Evolutionary conservation across 768 basidiomycete genomes (phyloP), one percentile per base, ranked within the genome.

Genomic region (Pleurotus ostreatus): DNA sequence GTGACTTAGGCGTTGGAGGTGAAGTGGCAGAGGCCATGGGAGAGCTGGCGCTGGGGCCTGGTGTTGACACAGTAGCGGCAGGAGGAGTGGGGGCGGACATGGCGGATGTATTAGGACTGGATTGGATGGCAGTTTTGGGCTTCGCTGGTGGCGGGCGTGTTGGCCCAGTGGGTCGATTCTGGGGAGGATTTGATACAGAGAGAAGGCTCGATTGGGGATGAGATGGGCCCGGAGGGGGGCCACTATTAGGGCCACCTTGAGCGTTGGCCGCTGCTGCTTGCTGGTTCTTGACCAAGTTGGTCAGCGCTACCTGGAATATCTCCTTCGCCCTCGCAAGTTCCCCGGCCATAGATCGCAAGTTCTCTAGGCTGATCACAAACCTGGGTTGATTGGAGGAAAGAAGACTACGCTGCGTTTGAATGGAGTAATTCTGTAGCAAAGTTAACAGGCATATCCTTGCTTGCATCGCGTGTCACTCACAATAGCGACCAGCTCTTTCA

Each of bases 1-100:
- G 89, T 3, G 89, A 90, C 68, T 85, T 90, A 1, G 86, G 81
- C 4, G 78, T 78, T 62, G 81, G 81, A 1, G 88, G 88, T 8
- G 87, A 88, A 34, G 79, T 75, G 22, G 76, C 75, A 20, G 77
- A 72, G 15, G 78, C 71, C 8, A 75, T 76, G 8, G 86, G 84
- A 4, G 85, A 86, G 0, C 79, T 66, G 0, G 79, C 76, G 55
- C 69, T 79, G 46, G 75, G 65, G 34, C 64, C 69, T 2, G 78
- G 76, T 0, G 77, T 78, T 0, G 80, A 70, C 6, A 73, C 70
- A 9, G 69, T 66, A 43, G 73, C 71, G 1, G 73, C 68, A 37
- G 76, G 78, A 22, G 79, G 75, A 3, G 84, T 78, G 2, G 81
- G 81, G 38, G 72, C 63, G 16, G 70, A 67, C 5, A 76, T 72